Evolutionary conservation across 495 filamentous ascomycete species (phyloP), one percentile per base, ranked within the genome.

Genomic region (Bryoglossum gracile): DNA sequence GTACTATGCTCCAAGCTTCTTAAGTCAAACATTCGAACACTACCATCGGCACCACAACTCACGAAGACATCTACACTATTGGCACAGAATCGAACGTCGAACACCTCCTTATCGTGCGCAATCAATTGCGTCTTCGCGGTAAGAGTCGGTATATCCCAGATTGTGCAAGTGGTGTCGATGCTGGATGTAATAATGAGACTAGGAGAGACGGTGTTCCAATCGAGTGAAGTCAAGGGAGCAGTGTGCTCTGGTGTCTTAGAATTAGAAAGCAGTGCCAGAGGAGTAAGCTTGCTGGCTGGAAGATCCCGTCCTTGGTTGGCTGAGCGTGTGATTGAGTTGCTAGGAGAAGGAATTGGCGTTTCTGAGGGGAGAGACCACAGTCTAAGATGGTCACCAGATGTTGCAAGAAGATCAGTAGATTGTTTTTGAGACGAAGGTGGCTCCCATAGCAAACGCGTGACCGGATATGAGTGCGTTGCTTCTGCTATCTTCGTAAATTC

Each of bases 91-190:
- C 92, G 82, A 26, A 99, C 92, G 63, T 99, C 92, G 57, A 94
- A 99, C 4, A 99, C 92, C 66, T 99, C 92, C 65, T 96, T 97
- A 67, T 99, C 92, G 59, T 99, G 92, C 19, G 92, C 92, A 65
- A 99, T 99, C 11, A 99, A 68, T 65, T 99, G 92, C 2, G 92
- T 99, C 66, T 99, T 99, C 11, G 92, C 92, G 0, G 92, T 99
- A 51, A 99, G 69, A 3, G 92, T 95, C 2, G 92, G 92, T 23
- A 99, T 99, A 59, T 99, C 92, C 92, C 92, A 99, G 48, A 99
- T 97, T n/a, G 92, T 99, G 68, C 92, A 99, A 1, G 92, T 99
- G 0, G 92, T 99, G 62, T 99, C 92, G 53, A 99, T 99, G 63
- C 91, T 96, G 2, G 87, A 94, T 0, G 92, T 99, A 52, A 99